These are phyloP conservation scores for Fusarium sp. DNA, from an alignment of 2,329 filamentous ascomycete genomes.

Conservation along the genomic window DNA sequence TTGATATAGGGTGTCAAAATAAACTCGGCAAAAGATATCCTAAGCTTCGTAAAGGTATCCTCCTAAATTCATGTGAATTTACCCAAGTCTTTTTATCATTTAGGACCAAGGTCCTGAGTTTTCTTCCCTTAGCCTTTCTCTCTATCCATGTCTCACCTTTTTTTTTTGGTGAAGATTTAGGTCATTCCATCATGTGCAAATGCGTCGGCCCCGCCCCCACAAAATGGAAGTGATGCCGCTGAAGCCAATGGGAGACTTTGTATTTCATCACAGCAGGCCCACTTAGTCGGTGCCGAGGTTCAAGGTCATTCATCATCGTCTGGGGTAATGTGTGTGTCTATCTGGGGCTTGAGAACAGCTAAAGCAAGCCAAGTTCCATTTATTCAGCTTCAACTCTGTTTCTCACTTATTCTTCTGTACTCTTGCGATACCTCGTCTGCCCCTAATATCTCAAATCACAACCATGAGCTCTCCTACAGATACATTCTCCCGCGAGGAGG, in stretches of 20 bases:
- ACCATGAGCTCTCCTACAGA: slow-evolving; percentile 50
- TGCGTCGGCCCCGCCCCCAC: slow-evolving; percentile 34
- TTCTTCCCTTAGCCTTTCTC: too few relatives aligned
- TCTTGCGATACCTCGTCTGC: neutral
- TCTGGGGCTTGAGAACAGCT: neutral
- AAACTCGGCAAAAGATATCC: too few relatives aligned
- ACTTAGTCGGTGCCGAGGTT: slow-evolving; percentile 38
- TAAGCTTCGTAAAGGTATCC: too few relatives aligned
- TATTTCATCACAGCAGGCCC: slow-evolving; percentile 27
- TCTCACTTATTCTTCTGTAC: neutral
- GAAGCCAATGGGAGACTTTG: slow-evolving; percentile 13
- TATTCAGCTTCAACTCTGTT: neutral
- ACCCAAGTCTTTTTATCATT: too few relatives aligned
- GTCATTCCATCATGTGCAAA: slow-evolving; percentile 23
- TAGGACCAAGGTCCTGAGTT: too few relatives aligned
- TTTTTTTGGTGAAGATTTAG: neutral
- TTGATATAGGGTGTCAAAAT: too few relatives aligned
- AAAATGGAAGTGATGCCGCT: slow-evolving; percentile 30
- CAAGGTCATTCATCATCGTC: slow-evolving; percentile 14
- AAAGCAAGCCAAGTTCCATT: neutral
- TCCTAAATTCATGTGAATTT: too few relatives aligned
- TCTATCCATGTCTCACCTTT: neutral
- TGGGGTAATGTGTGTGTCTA: slow-evolving; percentile 7
- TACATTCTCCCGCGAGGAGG: slow-evolving; percentile 69
- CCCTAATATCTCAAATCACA: neutral